Evolutionary conservation across 768 basidiomycete species (phyloP).

Genomic region (Megacollybia marginata): DNA sequence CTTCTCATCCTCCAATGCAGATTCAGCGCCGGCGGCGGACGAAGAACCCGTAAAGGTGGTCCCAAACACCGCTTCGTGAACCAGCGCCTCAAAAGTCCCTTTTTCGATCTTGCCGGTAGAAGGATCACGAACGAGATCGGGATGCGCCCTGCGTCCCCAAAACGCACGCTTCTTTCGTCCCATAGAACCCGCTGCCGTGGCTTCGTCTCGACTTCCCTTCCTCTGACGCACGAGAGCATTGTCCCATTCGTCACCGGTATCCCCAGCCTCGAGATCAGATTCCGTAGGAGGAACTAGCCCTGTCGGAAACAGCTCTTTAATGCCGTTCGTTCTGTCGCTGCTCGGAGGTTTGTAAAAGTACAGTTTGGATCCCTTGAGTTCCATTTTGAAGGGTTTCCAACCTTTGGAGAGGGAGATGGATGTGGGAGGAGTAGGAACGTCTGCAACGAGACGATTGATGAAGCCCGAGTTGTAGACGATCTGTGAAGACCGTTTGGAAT

Average conservation of each 20-base stretch:
- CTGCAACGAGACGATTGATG: conserved; percentile 58
- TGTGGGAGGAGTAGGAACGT: conserved; percentile 31
- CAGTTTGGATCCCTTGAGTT: conserved; percentile 77
- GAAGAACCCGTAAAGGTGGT: conserved; percentile 43
- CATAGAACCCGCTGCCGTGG: conserved; percentile 1
- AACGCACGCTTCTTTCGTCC: conserved; percentile 59
- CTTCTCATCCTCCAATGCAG: conserved; percentile 6
- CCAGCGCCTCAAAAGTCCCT: conserved; percentile 71
- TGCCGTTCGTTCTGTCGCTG: conserved; percentile 49
- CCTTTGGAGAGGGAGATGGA: conserved; percentile 45
- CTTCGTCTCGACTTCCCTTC: conserved; percentile 12
- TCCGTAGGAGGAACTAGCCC: conserved; percentile 47
- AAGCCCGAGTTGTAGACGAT: conserved; percentile 72
- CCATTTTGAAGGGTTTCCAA: conserved; percentile 85
- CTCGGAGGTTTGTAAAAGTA: conserved; percentile 81
- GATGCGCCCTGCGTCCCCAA: conserved; percentile 74
- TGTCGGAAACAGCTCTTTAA: conserved; percentile 72
- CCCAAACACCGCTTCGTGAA: conserved; percentile 77
- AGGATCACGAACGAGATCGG: conserved; percentile 45
- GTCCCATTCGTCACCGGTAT: conserved; percentile 9
- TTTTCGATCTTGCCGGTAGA: conserved; percentile 40
- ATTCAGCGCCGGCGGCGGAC: conserved; percentile 1
- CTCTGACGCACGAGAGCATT: conserved; percentile 16
- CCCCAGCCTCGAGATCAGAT: conserved; percentile 36
- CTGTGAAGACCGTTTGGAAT: conserved; percentile 59